Percentiles rank a stretch among this genome's conserved stretches.
Conservation (phyloP, 139 green algal genomes). For the Micractinium conductrix region DNA sequence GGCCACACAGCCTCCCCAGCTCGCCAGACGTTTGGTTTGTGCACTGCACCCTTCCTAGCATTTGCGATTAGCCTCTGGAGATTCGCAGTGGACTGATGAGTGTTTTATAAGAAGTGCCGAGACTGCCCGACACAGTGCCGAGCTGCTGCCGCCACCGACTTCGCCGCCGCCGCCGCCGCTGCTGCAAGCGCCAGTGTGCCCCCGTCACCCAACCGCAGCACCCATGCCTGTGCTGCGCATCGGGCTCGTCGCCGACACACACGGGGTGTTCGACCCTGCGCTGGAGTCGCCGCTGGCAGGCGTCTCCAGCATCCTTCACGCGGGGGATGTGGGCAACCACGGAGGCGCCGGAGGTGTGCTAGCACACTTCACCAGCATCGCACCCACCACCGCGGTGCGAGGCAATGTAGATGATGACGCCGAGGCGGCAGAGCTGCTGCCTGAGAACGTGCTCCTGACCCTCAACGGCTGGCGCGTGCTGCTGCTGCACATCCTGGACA, state of each 20-base stretch:
- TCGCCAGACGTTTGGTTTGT: no score
- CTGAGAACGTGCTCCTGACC: background rate
- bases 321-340: constrained; percentile 26
- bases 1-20: no score
- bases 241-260: constrained; percentile 19
- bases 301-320: constrained; percentile 3
- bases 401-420: constrained; percentile 37
- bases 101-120: background rate
- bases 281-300: background rate
- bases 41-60: background rate
- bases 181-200: no score
- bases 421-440: background rate
- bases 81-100: background rate
- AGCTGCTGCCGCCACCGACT: background rate
- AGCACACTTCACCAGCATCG: background rate
- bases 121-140: background rate
- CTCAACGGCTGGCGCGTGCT: constrained; percentile 20
- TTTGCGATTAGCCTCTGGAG: background rate
- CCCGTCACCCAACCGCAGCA: no score
- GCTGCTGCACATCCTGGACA: constrained; percentile 21
- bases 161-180: no score
- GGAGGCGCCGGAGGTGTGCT: constrained; percentile 7
- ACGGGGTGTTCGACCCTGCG: constrained; percentile 15
- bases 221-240: background rate
- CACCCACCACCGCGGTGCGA: constrained; percentile 1